Base-by-base conservation (phyloP, 176 grass and related monocot species). In the Ensete ventricosum region DNA sequence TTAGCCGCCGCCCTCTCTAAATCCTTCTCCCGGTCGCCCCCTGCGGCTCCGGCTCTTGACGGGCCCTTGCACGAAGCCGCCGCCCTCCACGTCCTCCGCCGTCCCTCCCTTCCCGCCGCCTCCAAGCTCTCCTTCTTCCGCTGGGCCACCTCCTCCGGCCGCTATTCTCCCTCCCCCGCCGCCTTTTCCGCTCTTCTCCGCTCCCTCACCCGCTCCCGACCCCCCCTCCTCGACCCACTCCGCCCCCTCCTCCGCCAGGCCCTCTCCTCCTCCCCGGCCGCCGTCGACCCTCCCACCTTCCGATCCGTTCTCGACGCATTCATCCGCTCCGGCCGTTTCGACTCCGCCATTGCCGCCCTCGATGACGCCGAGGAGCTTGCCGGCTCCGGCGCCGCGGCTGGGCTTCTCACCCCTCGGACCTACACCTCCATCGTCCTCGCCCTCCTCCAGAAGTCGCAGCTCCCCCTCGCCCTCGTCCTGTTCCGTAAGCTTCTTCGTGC, bases 91-190 rank as follows among this genome's bases (percentile, higher is more conserved):
- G 58, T 92, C 85, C 81, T 92, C 80, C 76, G 77, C 79, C 87
- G 82, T 79, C 73, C 79, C 16, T 80, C 81, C 52, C 83, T 96
- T 66, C 88, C 79, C 63, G 82, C 82, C 64, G 72, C 89, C 70
- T 83, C 93, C 85, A 96, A 85, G 80, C 93, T 88, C 73, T 92
- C 75, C 63, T 96, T 90, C 85, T 89, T 89, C 71, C 85, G 76
- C 80, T 85, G 78, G 64, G 81, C 76, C 77, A 82, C 73, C 71
- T 84, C 85, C 62, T 55, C 68, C 17, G 58, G 51, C 73, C 73
- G 74, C 8, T 21, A 64, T 11, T 73, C 83, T 78, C 74, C 87
- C 59, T 69, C 84, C 63, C 68, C 59, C 9, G 13, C 83, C 70
- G 85, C 83, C 65, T 88, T 92, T 59, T 84, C 83, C 53, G 58